Base-by-base conservation (phyloP, 495 filamentous ascomycete species). In the Penicillium maclennaniae region DNA sequence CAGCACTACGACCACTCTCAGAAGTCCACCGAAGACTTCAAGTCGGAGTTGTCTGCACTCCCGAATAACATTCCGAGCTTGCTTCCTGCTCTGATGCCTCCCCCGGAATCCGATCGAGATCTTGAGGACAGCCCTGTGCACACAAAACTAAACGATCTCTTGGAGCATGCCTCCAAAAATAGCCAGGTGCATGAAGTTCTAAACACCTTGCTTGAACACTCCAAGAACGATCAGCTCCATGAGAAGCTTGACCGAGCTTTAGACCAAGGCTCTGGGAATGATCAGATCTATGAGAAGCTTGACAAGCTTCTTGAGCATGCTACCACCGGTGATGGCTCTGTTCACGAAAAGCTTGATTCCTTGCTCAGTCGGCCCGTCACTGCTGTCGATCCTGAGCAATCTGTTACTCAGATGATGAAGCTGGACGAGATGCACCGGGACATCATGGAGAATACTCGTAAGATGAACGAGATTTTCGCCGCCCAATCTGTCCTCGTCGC, bases 381-480 rank as follows among this genome's bases (percentile, higher is more conserved):
- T 48, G 61, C 67, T 5, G 61, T 61, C 7, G 68, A 73, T 27
- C 64, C 59, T 1, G 74, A 73, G 20, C 67, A 72, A n/a, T 72
- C 72, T n/a, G 66, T 72, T 39, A 74, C 68, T 9, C 84, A 89
- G 55, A 83, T 86, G 47, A 85, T 87, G 54, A 87, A 89, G 45
- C 79, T 99, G 8, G 89, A 95, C 58, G 81, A 91, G 62, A 92
- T 97, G 56, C 91, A 96, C 64, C 79, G 87, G 60, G 87, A 96
- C 55, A 91, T 99, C 40, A 85, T 88, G 65, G 76, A 83, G 41
- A 96, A 89, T n/a, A 87, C 92, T 0, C 83, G 83, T 20, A 88
- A 89, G 61, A 86, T 99, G 58, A 84, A 85, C n/a, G 83, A 86
- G 38, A 96, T 97, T 72, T 81, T 97, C 36, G 79, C 83, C 9